phyloP scores from a whole-genome alignment of 1,284 basidiomycete genomes.

The Microbotryomycetes sp. region DNA sequence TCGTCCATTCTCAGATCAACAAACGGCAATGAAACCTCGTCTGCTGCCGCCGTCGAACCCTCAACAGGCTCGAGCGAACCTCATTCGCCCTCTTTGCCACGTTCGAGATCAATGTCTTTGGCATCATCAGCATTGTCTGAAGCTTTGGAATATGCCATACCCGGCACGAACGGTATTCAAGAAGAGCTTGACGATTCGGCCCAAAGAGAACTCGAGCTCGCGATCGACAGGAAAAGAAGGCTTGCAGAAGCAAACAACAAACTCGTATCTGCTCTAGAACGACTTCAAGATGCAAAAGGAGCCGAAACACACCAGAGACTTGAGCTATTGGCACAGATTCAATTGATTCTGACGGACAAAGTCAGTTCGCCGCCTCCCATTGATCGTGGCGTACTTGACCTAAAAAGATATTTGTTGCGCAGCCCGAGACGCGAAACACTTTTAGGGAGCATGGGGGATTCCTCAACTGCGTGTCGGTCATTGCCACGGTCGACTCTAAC shows the following conservation, averaged over 20 bases:
- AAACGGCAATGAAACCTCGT: background rate
- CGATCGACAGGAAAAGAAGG: background rate
- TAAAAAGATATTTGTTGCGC: background rate
- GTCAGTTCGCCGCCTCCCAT: background rate
- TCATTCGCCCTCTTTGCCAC: background rate
- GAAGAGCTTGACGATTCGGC: background rate
- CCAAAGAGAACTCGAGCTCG: background rate
- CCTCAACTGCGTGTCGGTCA: slow-evolving; percentile 5
- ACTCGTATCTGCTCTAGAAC: slow-evolving; percentile 6
- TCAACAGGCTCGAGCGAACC: no score
- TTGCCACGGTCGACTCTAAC: background rate
- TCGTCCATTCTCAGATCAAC: background rate
- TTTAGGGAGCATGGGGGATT: slow-evolving; percentile 7
- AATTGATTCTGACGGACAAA: background rate
- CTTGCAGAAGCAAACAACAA: background rate
- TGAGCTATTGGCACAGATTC: background rate
- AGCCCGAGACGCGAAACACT: slow-evolving; percentile 6
- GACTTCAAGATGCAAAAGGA: background rate
- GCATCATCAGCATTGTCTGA: background rate
- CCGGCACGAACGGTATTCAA: background rate
- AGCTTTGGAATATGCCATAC: background rate
- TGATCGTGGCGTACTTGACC: background rate
- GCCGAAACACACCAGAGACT: background rate
- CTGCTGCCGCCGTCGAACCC: background rate
- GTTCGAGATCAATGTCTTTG: background rate